phyloP scores from a whole-genome alignment of 148 eudicot species.

The Fagopyrum esculentum region DNA sequence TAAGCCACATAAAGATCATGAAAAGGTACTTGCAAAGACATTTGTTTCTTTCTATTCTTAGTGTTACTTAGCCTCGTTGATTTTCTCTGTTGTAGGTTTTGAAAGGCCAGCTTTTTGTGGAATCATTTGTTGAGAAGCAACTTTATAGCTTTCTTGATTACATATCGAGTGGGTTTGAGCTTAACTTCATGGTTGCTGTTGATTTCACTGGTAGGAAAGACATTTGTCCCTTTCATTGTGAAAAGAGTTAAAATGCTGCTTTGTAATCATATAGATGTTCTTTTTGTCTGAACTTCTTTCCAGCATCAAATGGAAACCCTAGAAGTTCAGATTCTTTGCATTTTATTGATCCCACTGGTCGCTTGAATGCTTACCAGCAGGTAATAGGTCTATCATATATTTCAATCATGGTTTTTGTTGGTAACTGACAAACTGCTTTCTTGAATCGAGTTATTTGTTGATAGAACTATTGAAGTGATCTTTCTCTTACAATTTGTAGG shows the following conservation, averaged over 20 bases:
- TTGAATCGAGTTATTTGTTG: not conserved
- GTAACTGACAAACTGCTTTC: too few relatives aligned
- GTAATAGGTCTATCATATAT: slow-evolving; percentile 25
- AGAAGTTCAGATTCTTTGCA: slow-evolving; percentile 60
- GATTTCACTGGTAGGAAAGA: slow-evolving; percentile 79
- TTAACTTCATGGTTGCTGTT: slow-evolving; percentile 59
- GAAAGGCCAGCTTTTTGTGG: slow-evolving; percentile 77
- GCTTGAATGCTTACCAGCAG: slow-evolving; percentile 84
- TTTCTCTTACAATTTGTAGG: slow-evolving; percentile 32
- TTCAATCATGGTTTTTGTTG: not conserved
- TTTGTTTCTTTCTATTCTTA: not conserved
- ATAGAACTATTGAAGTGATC: not conserved
- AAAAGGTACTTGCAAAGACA: slow-evolving; percentile 41
- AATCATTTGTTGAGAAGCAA: slow-evolving; percentile 53
- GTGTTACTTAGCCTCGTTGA: not conserved
- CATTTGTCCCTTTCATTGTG: not conserved
- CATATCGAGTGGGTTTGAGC: slow-evolving; percentile 89
- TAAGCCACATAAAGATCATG: slow-evolving; percentile 44
- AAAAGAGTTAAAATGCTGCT: not conserved
- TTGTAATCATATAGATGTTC: not conserved
- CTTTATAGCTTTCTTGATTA: slow-evolving; percentile 78
- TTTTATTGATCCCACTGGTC: slow-evolving; percentile 77
- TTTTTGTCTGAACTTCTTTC: not conserved
- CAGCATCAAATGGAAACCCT: slow-evolving; percentile 90
- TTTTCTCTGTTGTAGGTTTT: slow-evolving; percentile 43